Percentiles rank a stretch among this genome's conserved stretches.
These are phyloP conservation scores for Angomonas desouzai DNA, from an alignment of 208 protist genomes.

Conservation along the genomic window DNA sequence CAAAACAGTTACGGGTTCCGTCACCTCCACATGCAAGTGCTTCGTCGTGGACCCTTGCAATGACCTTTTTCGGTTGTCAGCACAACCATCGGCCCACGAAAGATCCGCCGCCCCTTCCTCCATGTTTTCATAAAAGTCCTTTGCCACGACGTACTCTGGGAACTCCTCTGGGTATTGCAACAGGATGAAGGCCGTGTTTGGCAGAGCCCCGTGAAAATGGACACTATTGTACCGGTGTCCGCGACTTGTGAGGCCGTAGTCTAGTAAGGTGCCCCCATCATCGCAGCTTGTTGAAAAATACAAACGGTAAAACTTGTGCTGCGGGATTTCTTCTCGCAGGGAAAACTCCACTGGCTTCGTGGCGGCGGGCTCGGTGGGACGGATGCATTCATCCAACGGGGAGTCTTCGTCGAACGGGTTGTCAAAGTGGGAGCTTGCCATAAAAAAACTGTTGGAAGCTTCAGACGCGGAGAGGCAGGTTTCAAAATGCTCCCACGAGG, in stretches of 20 bases:
- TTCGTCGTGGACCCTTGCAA: constrained; percentile 59
- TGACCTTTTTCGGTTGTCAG: constrained; percentile 73
- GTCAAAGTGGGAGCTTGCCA: neutral
- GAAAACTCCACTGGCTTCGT: neutral
- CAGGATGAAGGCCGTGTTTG: constrained; percentile 39
- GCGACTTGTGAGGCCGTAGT: neutral
- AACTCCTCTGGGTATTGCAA: constrained; percentile 20
- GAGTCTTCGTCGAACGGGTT: neutral
- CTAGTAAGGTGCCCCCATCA: neutral
- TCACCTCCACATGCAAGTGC: constrained; percentile 64
- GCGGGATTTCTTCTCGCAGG: constrained; percentile 11
- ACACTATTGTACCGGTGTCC: constrained; percentile 27
- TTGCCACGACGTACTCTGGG: constrained; percentile 28
- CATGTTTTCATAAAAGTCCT: constrained; percentile 14
- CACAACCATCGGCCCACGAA: constrained; percentile 41
- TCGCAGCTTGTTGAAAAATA: constrained; percentile 49
- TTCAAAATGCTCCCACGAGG: constrained; percentile 26
- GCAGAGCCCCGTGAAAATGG: constrained; percentile 46
- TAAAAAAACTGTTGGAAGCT: neutral
- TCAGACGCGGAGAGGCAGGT: constrained; percentile 29
- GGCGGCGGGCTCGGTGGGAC: neutral
- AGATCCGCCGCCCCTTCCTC: neutral
- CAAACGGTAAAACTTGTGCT: constrained; percentile 40
- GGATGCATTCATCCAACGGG: neutral
- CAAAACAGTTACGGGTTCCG: constrained; percentile 55